Evolutionary conservation across 768 basidiomycete species (phyloP), one percentile per base, ranked within the genome.

Genomic region (Lentinula edodes): DNA sequence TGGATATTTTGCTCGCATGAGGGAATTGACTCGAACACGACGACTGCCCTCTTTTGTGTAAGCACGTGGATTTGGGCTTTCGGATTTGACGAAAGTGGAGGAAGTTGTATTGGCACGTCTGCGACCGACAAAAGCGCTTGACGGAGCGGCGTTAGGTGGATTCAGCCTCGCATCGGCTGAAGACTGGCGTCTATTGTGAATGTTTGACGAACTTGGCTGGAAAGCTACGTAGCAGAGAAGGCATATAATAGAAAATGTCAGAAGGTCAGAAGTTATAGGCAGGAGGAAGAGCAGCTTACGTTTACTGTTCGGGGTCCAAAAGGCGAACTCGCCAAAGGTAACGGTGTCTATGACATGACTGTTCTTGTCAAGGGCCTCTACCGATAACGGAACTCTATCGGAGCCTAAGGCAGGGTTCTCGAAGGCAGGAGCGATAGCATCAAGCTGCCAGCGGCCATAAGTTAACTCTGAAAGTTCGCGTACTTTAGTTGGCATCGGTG

Each of bases 241-340:
- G 45, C 45, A n/a, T 20, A 46, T n/a, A 46, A 46, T 46, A 38
- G 39, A 58, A 62, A 58, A 55, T 35, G 58, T 48, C 45, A 63
- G 57, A 45, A 20, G 23, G 41, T 51, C 4, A 10, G 52, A 41
- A 45, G n/a, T n/a, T n/a, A 39, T 38, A 23, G 2, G 23, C 45
- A 63, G 8, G 48, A 28, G 60, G 16, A 58, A 46, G 56, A 62
- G 61, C 43, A 59, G 58, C 64, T 64, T 62, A 35, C 58, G 39
- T 46, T 62, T 63, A 18, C 62, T 54, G 72, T 86, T 80, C 61
- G 75, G 69, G 23, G 80, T 73, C 76, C 78, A 83, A 67, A 88
- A 91, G 38, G 81, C 80, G 72, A 90, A 91, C 63, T 85, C 80
- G 60, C 90, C 91, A 71, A 90, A 89, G 13, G 82, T 81, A 60